These are phyloP conservation scores for Rhynchospora tenuis DNA, from an alignment of 176 grass and related monocot genomes.

Conservation along the genomic window DNA sequence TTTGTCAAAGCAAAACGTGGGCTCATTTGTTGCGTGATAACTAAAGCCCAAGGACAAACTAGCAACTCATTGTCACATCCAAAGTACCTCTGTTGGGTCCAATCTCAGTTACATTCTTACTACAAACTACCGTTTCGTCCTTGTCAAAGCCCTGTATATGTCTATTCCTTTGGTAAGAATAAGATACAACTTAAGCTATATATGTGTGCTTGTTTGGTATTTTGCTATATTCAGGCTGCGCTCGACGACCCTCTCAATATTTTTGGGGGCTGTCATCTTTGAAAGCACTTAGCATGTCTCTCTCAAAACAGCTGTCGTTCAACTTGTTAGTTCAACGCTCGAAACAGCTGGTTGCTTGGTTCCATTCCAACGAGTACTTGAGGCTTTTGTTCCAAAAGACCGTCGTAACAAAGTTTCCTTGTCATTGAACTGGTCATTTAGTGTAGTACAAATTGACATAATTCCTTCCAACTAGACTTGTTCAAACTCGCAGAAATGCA, in stretches of 20 bases:
- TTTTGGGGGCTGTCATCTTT: background rate
- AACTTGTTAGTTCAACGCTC: too few relatives aligned
- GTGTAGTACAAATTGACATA: too few relatives aligned
- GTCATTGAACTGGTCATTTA: too few relatives aligned
- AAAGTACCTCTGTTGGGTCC: background rate
- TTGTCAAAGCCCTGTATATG: background rate
- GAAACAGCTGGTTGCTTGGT: too few relatives aligned
- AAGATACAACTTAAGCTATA: too few relatives aligned
- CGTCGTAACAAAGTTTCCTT: too few relatives aligned
- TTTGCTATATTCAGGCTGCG: background rate
- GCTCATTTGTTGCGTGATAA: background rate
- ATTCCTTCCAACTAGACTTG: too few relatives aligned
- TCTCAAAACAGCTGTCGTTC: background rate
- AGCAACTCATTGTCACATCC: background rate
- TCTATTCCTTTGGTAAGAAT: too few relatives aligned
- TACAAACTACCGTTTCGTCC: background rate
- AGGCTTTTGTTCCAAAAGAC: too few relatives aligned
- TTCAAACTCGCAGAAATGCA: too few relatives aligned
- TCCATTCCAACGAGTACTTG: too few relatives aligned
- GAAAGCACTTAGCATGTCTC: background rate
- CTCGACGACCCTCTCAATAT: background rate
- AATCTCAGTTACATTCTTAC: background rate
- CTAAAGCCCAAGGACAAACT: background rate
- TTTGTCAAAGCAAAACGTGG: background rate
- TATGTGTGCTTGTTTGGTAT: background rate